Evolutionary conservation across 805 yeast species (phyloP), one percentile per base, ranked within the genome.

Genomic region (Sugiyamaella americana): DNA sequence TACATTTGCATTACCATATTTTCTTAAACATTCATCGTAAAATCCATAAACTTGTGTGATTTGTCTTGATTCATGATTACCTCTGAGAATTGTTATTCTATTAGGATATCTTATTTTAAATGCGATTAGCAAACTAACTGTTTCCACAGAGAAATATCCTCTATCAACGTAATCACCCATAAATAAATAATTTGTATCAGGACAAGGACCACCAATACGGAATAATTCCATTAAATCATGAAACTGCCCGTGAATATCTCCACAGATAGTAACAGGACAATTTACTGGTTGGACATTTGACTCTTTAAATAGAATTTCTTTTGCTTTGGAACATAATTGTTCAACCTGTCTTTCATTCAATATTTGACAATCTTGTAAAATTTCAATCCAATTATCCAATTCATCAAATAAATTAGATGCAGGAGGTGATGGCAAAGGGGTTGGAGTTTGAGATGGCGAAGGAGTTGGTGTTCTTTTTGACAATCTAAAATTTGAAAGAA

Each of bases 31-130:
- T 70, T 88, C 97, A 63, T 89, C 97, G 67, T 88, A 88, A 65
- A 88, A 88, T 19, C 97, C 96, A 63, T 88, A 88, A 50, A 89
- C 96, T 67, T 89, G 96, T 32, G 97, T 88, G 62, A 89, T 89
- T 68, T 89, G 96, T 66, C 97, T 81, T 17, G 94, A 84, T 67
- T 88, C 97, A 66, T 88, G 97, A 64, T 88, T 88, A 50, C 97
- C 97, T 71, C 97, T 79, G 59, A 88, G 76, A 51, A 88, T 86
- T 10, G 97, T 88, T 61, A 88, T 86, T 73, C 96, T 77, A 61
- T 78, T 81, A 41, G 96, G 96, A 67, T 83, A 88, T 65, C 96
- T 76, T 47, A 88, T 87, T 68, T 88, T 88, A 88, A 88, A 80
- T 44, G 95, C 87, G 41, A 89, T 93, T 58, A 88, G 70, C 63